Conservation (phyloP, 73 alveolate species). For the Paramecium tetraurelia region DNA sequence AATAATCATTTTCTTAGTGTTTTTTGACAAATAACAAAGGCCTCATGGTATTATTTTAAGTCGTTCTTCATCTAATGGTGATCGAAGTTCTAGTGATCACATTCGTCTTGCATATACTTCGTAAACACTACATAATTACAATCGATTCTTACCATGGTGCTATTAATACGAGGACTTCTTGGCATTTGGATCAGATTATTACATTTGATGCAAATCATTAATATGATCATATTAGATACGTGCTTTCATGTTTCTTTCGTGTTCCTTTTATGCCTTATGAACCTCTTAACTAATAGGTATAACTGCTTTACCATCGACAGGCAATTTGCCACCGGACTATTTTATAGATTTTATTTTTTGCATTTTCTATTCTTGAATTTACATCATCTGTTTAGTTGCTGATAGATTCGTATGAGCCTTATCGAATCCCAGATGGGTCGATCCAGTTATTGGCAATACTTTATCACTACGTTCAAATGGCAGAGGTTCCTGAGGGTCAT, state of each 20-base stretch:
- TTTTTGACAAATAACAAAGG: conserved; percentile 41
- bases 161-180: conserved; percentile 47
- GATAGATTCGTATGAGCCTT: conserved; percentile 56
- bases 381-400: conserved; percentile 53
- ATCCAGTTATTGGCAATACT: conserved; percentile 57
- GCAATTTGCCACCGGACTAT: conserved; percentile 19
- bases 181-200: conserved; percentile 17
- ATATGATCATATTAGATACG: conserved; percentile 57
- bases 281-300: not conserved
- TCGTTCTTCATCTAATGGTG: conserved; percentile 54
- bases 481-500: conserved; percentile 39
- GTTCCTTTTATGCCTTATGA: conserved; percentile 43
- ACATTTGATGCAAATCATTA: conserved; percentile 56
- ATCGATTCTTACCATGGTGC: not conserved
- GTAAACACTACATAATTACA: conserved; percentile 26
- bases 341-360: conserved; percentile 38
- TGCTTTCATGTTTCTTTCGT: conserved; percentile 57
- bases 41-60: conserved; percentile 57
- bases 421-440: conserved; percentile 64
- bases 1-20: conserved; percentile 56
- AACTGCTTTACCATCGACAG: conserved; percentile 44
- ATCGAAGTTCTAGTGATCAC: conserved; percentile 60
- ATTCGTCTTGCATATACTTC: conserved; percentile 54
- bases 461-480: conserved; percentile 59
- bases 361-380: conserved; percentile 44